Evolutionary conservation across 345 rosid genomes (phyloP).

Genomic region (Salix udensis): DNA sequence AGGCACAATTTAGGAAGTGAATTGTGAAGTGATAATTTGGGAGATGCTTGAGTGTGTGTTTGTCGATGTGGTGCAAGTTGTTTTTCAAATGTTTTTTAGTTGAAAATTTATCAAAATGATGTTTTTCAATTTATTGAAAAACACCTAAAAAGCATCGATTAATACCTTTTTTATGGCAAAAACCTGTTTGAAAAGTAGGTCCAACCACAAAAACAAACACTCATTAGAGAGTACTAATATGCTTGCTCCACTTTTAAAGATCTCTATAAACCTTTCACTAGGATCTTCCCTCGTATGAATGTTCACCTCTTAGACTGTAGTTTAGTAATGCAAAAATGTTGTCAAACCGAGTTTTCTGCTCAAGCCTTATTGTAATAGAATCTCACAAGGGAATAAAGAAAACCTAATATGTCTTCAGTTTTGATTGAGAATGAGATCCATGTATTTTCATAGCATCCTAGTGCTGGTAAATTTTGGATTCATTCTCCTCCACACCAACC

Average conservation of each 20-base stretch:
- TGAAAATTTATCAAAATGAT: no score
- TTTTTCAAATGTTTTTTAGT: no score
- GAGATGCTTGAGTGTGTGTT: not conserved
- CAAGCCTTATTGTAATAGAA: not conserved
- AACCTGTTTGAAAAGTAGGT: no score
- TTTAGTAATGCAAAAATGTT: not conserved
- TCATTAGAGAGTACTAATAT: not conserved
- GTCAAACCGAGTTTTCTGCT: not conserved
- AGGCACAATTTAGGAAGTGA: slow-evolving; percentile 11
- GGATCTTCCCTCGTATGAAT: not conserved
- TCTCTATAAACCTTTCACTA: not conserved
- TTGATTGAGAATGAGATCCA: not conserved
- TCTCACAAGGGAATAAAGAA: not conserved
- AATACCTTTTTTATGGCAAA: no score
- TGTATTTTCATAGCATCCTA: not conserved
- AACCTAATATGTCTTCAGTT: not conserved
- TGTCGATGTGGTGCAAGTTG: no score
- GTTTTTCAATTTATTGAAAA: no score
- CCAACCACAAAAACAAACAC: no score
- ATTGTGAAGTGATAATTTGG: slow-evolving; percentile 3
- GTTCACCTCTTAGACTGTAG: not conserved
- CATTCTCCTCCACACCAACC: no score
- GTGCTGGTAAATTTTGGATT: no score
- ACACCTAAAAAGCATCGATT: no score
- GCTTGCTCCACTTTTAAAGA: not conserved